Evolutionary conservation across 1,284 basidiomycete genomes (phyloP).

Genomic region (Heterobasidion occidentale): DNA sequence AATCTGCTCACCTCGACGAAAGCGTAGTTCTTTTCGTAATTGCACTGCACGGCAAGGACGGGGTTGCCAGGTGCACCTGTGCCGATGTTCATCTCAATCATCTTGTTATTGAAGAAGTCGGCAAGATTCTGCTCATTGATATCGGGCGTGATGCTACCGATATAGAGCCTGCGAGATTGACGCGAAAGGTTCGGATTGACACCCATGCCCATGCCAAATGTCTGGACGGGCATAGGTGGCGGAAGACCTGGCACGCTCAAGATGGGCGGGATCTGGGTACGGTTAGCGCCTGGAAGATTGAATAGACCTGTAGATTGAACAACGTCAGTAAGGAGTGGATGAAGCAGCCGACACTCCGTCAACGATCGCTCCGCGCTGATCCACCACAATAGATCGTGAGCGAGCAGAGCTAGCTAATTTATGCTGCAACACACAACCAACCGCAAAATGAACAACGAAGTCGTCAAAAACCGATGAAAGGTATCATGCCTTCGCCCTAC

Average conservation of each 20-base stretch:
- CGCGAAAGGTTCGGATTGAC: conserved; percentile 81
- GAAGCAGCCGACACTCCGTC: no score
- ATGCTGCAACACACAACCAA: no score
- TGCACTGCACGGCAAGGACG: conserved; percentile 89
- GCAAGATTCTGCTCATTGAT: conserved; percentile 87
- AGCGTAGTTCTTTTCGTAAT: conserved; percentile 97
- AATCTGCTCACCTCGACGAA: conserved; percentile 76
- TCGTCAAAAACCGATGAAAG: no score
- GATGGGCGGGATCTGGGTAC: conserved; percentile 79
- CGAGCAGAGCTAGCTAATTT: no score
- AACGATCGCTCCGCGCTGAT: no score
- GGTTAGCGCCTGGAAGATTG: conserved; percentile 87
- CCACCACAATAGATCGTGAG: no score
- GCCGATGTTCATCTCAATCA: conserved; percentile 85
- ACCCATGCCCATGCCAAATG: conserved; percentile 78
- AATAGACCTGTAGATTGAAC: conserved; percentile 57
- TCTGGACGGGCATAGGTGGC: conserved; percentile 75
- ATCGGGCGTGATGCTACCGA: conserved; percentile 89
- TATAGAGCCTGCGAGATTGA: conserved; percentile 91
- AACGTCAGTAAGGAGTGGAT: no score
- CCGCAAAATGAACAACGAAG: no score
- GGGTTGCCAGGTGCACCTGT: conserved; percentile 84
- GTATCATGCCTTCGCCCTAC: neutral
- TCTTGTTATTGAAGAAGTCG: conserved; percentile 93
- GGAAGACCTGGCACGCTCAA: conserved; percentile 72